Conservation (phyloP, 176 grass and related monocot species). For the Rhynchospora breviuscula region DNA sequence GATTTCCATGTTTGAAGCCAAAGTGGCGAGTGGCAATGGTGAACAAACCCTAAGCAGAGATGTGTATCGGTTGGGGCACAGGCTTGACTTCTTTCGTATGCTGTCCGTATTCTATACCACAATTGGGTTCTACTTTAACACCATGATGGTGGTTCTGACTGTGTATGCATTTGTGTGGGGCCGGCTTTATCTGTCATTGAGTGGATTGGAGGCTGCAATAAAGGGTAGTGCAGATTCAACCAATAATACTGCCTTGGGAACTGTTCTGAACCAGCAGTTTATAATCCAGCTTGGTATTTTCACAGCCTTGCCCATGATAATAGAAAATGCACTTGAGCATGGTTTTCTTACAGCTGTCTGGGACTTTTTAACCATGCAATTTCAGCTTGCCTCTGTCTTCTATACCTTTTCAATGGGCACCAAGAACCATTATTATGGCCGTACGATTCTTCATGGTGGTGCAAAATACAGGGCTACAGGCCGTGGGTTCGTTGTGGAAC, state of each 20-base stretch:
- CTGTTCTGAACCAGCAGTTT: slow-evolving; percentile 88
- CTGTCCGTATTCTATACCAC: slow-evolving; percentile 96
- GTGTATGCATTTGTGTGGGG: slow-evolving; percentile 96
- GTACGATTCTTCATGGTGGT: slow-evolving; percentile 97
- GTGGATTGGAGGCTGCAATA: slow-evolving; percentile 84
- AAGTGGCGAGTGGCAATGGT: slow-evolving; percentile 96
- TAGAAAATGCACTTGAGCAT: slow-evolving; percentile 86
- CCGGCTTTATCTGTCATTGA: slow-evolving; percentile 81
- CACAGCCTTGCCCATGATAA: slow-evolving; percentile 91
- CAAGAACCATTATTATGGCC: slow-evolving; percentile 87
- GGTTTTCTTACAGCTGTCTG: slow-evolving; percentile 81
- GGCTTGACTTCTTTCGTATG: slow-evolving; percentile 90
- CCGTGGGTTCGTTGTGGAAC: slow-evolving; percentile 95
- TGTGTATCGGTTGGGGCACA: slow-evolving; percentile 88
- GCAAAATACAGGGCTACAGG: slow-evolving; percentile 96
- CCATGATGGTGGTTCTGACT: slow-evolving; percentile 93
- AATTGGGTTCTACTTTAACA: slow-evolving; percentile 97
- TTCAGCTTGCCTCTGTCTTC: slow-evolving; percentile 83
- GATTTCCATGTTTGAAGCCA: slow-evolving; percentile 99
- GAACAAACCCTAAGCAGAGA: slow-evolving; percentile 97
- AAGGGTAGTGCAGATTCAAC: slow-evolving; percentile 60
- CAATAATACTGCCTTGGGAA: slow-evolving; percentile 73
- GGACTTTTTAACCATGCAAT: slow-evolving; percentile 97
- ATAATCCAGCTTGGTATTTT: slow-evolving; percentile 86
- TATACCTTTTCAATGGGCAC: slow-evolving; percentile 99